Evolutionary conservation across 1,284 basidiomycete genomes (phyloP), one percentile per base, ranked within the genome.

Genomic region (Cryptococcus neoformans): DNA sequence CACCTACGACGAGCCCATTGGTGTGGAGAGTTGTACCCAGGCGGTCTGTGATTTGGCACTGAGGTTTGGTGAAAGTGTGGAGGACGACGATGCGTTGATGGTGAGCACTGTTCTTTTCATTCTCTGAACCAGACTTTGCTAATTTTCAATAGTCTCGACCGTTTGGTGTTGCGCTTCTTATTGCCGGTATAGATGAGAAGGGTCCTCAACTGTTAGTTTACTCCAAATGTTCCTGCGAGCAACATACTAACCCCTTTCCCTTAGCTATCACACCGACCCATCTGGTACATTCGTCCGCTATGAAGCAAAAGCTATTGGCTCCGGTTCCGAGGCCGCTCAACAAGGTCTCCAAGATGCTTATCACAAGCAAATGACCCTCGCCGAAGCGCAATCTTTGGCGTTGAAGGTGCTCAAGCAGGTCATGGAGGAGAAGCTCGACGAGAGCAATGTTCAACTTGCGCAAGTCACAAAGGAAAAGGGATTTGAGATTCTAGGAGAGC

Each of bases 351-450:
- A 99, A 78, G 93, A 97, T 78, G 94, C 93, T 79, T 99, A 90
- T 87, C 88, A 93, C 79, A 93, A 89, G 93, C 87, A 89, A 85
- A 95, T 99, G 87, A 88, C 89, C 7, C 81, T 99, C 35, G 80
- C 83, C 62, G 93, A 98, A 75, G 96, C 94, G 1, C 89, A 94
- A 66, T 81, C 85, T 38, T 80, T 99, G 58, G 89, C 91, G 10
- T 80, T 99, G 60, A 87, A 87, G 62, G 91, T 97, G 45, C 80
- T 99, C 63, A 98, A 98, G 81, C 94, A 99, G 80, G 96, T 99
- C 49, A 99, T 99, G 96, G 96, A 99, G 78, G 96, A 99, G 82
- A 95, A 95, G 78, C 83, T 99, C 44, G 92, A 97, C 78, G 90
- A 96, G 72, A 90, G 96, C 80, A 99, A 99, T 69, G 93, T 99